Conservation (phyloP, 208 protist genomes). For the Zelonia costaricensis region DNA sequence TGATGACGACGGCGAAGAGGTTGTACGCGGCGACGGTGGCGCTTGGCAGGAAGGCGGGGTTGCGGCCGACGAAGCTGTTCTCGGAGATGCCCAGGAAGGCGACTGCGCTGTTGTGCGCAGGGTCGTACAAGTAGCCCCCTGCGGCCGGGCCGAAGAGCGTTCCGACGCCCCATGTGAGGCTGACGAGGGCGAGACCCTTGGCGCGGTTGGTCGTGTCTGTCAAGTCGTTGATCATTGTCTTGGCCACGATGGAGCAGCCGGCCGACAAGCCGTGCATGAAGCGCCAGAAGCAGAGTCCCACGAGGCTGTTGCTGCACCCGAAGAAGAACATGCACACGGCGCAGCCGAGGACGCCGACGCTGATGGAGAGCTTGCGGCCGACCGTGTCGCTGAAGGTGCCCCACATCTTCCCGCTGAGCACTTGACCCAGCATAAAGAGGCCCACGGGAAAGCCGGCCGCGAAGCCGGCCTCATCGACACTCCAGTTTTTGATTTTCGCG, state of each 20-base stretch:
- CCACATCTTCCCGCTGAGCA: conserved; percentile 73
- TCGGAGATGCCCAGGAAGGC: conserved; percentile 27
- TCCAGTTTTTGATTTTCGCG: conserved; percentile 41
- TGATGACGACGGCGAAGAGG: conserved; percentile 42
- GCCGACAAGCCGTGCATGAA: conserved; percentile 75
- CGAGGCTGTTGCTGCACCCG: conserved; percentile 62
- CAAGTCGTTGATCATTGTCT: conserved; percentile 83
- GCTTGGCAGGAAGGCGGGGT: conserved; percentile 79
- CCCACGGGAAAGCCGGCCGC: conserved; percentile 65
- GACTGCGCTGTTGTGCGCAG: conserved; percentile 23
- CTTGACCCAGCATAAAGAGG: conserved; percentile 84
- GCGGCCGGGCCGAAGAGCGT: conserved; percentile 64
- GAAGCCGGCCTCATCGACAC: conserved; percentile 50
- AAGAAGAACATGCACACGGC: conserved; percentile 68
- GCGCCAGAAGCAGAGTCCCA: conserved; percentile 58
- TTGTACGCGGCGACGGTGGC: conserved; percentile 57
- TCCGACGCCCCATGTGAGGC: conserved; percentile 89
- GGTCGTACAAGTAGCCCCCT: conserved; percentile 78
- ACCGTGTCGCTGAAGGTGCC: conserved; percentile 67
- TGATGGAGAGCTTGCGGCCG: conserved; percentile 60
- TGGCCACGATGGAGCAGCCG: conserved; percentile 71
- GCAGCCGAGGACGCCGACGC: conserved; percentile 50
- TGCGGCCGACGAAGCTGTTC: conserved; percentile 33
- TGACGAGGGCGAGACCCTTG: conserved; percentile 96
- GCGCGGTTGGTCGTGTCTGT: conserved; percentile 77